A percentile compares a stretch with the other conserved stretches of the same genome.
Conservation (phyloP, 2,329 filamentous ascomycete species). For the Phaeosphaeria sp. region DNA sequence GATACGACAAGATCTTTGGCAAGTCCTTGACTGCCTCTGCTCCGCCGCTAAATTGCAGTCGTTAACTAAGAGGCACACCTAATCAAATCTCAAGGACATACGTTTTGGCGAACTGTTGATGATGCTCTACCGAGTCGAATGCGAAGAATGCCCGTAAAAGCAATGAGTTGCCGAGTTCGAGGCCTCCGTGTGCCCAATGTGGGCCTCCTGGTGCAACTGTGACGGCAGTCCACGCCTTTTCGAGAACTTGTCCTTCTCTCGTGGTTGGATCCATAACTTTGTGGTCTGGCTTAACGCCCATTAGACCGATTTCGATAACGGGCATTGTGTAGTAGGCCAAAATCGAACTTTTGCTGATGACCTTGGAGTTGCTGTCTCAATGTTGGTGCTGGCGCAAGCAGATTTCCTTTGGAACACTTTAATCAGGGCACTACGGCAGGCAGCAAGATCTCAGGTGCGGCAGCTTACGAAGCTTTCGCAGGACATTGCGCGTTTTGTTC, state of each 20-base stretch:
- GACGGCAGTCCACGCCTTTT: neutral
- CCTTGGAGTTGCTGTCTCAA: no score
- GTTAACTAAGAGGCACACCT: no score
- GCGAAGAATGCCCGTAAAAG: neutral
- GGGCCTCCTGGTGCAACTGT: neutral
- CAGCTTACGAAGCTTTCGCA: no score
- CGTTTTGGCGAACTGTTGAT: neutral
- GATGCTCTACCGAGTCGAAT: neutral
- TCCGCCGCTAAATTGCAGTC: neutral
- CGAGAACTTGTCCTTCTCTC: neutral
- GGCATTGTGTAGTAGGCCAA: neutral
- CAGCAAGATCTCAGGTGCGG: no score
- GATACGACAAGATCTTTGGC: neutral
- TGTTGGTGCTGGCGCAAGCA: no score
- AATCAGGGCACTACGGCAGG: no score
- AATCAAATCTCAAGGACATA: neutral
- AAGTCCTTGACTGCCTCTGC: neutral
- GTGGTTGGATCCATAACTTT: neutral
- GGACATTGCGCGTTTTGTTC: neutral
- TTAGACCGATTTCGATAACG: slow-evolving; percentile 1
- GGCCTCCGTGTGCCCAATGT: neutral
- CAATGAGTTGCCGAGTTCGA: neutral
- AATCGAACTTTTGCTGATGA: no score
- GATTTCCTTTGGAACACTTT: no score
- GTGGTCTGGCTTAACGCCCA: neutral